phyloP scores from a whole-genome alignment of 1,284 basidiomycete genomes.

The Moesziomyces antarcticus region DNA sequence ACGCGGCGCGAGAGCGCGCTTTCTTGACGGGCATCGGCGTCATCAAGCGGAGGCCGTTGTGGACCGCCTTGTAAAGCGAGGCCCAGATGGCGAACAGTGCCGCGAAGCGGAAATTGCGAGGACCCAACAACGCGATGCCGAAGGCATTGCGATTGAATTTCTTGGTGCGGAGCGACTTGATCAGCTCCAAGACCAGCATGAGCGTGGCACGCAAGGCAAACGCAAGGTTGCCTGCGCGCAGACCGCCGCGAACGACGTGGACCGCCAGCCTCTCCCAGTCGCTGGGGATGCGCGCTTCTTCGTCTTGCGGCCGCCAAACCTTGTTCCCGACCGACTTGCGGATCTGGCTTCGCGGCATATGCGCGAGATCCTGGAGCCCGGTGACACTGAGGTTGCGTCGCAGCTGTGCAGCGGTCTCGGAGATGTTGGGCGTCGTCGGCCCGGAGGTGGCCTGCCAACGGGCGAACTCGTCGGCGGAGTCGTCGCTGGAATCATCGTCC shows the following conservation, averaged over 20 bases:
- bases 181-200: slow-evolving; percentile 57
- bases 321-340: slow-evolving; percentile 59
- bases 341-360: slow-evolving; percentile 54
- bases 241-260: slow-evolving; percentile 59
- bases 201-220: slow-evolving; percentile 60
- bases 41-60: slow-evolving; percentile 62
- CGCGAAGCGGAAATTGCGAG: slow-evolving; percentile 61
- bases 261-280: slow-evolving; percentile 66
- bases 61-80: slow-evolving; percentile 62
- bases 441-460: slow-evolving; percentile 40
- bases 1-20: slow-evolving; percentile 20
- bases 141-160: slow-evolving; percentile 38
- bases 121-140: slow-evolving; percentile 49
- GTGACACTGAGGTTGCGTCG: slow-evolving; percentile 61
- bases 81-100: slow-evolving; percentile 63
- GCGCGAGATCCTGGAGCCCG: slow-evolving; percentile 59
- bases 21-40: slow-evolving; percentile 48
- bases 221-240: slow-evolving; percentile 59
- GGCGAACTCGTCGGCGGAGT: slow-evolving; percentile 45
- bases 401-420: slow-evolving; percentile 60
- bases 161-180: slow-evolving; percentile 58
- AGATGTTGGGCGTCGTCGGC: slow-evolving; percentile 61
- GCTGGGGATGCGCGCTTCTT: slow-evolving; percentile 54
- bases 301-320: slow-evolving; percentile 66
- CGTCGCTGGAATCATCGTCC: slow-evolving; percentile 33